Base-by-base conservation (phyloP, 768 basidiomycete genomes). In the Trametes villosa region DNA sequence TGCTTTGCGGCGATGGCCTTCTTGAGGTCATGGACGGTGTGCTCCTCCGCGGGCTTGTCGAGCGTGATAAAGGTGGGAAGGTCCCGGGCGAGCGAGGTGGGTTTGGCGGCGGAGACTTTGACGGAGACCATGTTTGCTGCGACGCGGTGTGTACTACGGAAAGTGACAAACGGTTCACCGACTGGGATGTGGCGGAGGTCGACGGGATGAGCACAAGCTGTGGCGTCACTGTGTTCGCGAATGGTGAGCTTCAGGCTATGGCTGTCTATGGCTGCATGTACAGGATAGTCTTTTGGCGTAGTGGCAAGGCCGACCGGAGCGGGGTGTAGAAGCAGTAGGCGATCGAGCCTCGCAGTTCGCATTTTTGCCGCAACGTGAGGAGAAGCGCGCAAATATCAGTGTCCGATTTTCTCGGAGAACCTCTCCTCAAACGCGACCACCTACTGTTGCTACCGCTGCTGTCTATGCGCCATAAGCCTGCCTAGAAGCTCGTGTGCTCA, bases 11-110 rank as follows among this genome's bases (percentile, higher is more conserved):
- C 78, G 59, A 96, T 78, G 17, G 83, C 83, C 20, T 69, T 71
- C 76, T 95, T 94, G 59, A 94, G 78, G 59, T 92, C 87, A 7
- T 72, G 77, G 48, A 94, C 75, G 6, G 89, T 92, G 42, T 83
- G 79, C 29, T 79, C 75, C 20, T 79, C 73, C 11, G 69, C 63
- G 1, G 76, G 65, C 63, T 81, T 81, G 45, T 74, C 77, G n/a
- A 87, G 69, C 4, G 86, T 77, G 22, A 89, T 59, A 4, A 76
- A 76, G 12, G 79, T 65, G 3, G 87, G 86, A 13, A 88, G 77
- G 4, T 78, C 78, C 41, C 76, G 78, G 17, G 86, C 80, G 49
- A 86, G 71, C 0, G 81, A 76, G 13, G 77, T 75, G 42, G 79
- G 82, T 31, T 82, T 78, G 20, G 78, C 76, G 4, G 83, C 68